A percentile compares a stretch with the other conserved stretches of the same genome.
Evolutionary conservation across 202 grass and related monocot genomes (phyloP).

Genomic region (Saccharum hybrid): DNA sequence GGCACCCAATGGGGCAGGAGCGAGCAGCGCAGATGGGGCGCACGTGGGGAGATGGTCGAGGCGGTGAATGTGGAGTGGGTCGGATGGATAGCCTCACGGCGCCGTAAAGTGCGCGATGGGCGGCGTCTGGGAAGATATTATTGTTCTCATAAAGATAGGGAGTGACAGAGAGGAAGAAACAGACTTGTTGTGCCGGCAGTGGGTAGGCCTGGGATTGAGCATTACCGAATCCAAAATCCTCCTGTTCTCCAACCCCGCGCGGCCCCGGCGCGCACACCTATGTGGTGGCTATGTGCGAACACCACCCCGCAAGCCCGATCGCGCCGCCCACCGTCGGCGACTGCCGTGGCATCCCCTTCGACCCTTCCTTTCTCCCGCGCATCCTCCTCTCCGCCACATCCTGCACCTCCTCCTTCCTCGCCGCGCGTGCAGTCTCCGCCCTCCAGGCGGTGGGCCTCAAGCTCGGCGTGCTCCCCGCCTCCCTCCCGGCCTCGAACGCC

Average conservation of each 20-base stretch:
- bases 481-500: conserved; percentile 65
- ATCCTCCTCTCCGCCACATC: conserved; percentile 43
- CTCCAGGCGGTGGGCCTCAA: conserved; percentile 69
- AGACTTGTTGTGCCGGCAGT: too few species aligned
- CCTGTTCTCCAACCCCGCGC: background rate
- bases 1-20: too few species aligned
- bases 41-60: too few species aligned
- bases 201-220: too few species aligned
- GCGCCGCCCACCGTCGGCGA: conserved; percentile 46
- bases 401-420: background rate
- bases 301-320: background rate
- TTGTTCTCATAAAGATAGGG: too few species aligned
- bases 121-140: too few species aligned
- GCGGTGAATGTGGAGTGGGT: too few species aligned
- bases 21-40: too few species aligned
- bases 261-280: background rate
- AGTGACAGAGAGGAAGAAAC: too few species aligned
- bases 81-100: too few species aligned
- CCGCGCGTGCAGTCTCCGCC: conserved; percentile 10
- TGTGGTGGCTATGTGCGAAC: conserved; percentile 19
- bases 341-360: conserved; percentile 24
- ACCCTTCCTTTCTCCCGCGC: conserved; percentile 34
- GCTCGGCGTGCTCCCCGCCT: conserved; percentile 48
- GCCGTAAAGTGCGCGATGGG: too few species aligned
- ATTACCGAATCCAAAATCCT: too few species aligned